Conservation (phyloP, 2,329 filamentous ascomycete genomes). For the Ascomycota sp. region DNA sequence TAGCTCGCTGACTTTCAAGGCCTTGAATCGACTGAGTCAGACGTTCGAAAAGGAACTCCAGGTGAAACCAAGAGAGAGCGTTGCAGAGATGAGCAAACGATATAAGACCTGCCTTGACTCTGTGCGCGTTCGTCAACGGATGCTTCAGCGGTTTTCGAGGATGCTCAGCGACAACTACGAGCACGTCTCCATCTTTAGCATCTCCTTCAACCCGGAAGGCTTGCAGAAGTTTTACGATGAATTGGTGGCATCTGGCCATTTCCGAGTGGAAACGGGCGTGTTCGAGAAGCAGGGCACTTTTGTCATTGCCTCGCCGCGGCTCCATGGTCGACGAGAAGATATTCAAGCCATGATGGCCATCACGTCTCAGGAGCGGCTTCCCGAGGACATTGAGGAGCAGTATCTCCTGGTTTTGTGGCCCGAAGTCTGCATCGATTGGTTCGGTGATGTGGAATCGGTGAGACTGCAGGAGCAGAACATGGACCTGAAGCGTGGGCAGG, state of each 20-base stretch:
- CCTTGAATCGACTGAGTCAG: constrained; percentile 65
- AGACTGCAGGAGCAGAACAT: constrained; percentile 57
- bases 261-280: constrained; percentile 55
- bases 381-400: constrained; percentile 50
- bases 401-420: constrained; percentile 75
- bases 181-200: constrained; percentile 87
- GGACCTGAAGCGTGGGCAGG: constrained; percentile 69
- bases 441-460: constrained; percentile 53
- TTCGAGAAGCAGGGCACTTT: constrained; percentile 59
- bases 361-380: constrained; percentile 30
- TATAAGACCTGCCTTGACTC: constrained; percentile 94
- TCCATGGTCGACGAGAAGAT: constrained; percentile 57
- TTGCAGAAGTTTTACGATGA: constrained; percentile 64
- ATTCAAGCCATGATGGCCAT: constrained; percentile 72
- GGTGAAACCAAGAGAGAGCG: constrained; percentile 62
- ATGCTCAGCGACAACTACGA: constrained; percentile 87
- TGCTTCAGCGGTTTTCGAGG: constrained; percentile 85
- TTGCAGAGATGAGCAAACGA: constrained; percentile 80
- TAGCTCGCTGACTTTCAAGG: constrained; percentile 81
- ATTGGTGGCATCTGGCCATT: constrained; percentile 65
- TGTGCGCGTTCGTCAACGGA: constrained; percentile 84
- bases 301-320: constrained; percentile 63
- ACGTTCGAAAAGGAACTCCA: constrained; percentile 88
- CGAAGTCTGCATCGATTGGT: constrained; percentile 62
- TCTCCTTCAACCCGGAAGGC: constrained; percentile 46